These are phyloP conservation scores for Talaromyces nanjingensis DNA, from an alignment of 495 filamentous ascomycete genomes.

Conservation along the genomic window DNA sequence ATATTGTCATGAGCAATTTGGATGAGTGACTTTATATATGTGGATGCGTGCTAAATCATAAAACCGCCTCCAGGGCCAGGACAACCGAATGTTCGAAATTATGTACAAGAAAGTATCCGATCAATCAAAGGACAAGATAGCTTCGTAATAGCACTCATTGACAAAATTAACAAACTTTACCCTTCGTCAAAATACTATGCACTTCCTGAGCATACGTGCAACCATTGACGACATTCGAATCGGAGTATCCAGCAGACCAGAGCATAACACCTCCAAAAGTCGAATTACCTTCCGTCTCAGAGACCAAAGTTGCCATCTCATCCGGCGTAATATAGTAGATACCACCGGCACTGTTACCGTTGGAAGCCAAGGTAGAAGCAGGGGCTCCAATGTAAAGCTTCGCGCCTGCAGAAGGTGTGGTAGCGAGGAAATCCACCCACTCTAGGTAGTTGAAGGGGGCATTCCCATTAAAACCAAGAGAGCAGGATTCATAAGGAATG, in stretches of 20 bases:
- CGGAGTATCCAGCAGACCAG: constrained; percentile 44
- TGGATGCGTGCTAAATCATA: not conserved
- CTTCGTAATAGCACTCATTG: not conserved
- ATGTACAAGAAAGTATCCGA: not conserved
- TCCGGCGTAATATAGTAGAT: constrained; percentile 37
- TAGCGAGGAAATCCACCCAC: constrained; percentile 39
- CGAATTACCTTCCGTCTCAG: constrained; percentile 21
- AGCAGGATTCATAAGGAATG: not conserved
- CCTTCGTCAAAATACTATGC: constrained; percentile 20
- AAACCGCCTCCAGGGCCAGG: not conserved
- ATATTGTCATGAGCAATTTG: not conserved
- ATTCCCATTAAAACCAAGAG: constrained; percentile 3
- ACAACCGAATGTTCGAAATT: not conserved
- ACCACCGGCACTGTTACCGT: constrained; percentile 30
- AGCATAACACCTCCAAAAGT: constrained; percentile 50
- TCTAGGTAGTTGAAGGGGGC: constrained; percentile 41
- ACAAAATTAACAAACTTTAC: not conserved
- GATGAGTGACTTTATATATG: not conserved
- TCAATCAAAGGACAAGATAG: not conserved
- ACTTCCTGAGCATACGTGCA: constrained; percentile 38
- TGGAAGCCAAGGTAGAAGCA: constrained; percentile 19
- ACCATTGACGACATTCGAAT: constrained; percentile 31
- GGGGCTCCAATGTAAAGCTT: constrained; percentile 45
- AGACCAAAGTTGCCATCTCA: constrained; percentile 28
- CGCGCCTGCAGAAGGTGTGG: constrained; percentile 28